Evolutionary conservation across 352 stramenopile genomes (phyloP).

Genomic region (Pythium rhizo-oryzae): DNA sequence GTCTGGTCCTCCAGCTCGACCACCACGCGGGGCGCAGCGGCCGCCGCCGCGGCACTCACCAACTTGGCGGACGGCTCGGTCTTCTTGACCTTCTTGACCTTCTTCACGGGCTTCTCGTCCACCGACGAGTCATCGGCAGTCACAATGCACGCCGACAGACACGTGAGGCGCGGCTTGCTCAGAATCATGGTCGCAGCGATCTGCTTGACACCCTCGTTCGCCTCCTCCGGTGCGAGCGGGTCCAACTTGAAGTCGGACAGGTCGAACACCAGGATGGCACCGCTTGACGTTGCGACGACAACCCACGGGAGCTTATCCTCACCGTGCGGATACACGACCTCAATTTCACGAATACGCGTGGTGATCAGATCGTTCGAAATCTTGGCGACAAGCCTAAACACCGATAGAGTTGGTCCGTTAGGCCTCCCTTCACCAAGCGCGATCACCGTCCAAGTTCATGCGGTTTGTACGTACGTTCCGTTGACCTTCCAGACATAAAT

Average conservation of each 20-base stretch:
- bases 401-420: neutral
- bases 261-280: constrained; percentile 83
- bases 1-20: constrained; percentile 57
- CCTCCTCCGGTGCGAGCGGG: constrained; percentile 45
- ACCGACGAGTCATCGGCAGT: constrained; percentile 31
- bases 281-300: constrained; percentile 75
- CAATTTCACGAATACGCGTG: constrained; percentile 71
- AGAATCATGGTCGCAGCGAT: constrained; percentile 66
- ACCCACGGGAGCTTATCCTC: constrained; percentile 64
- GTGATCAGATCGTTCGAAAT: constrained; percentile 64
- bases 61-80: constrained; percentile 19
- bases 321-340: constrained; percentile 71
- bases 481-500: constrained; percentile 84
- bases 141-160: constrained; percentile 64
- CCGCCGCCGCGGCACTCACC: constrained; percentile 27
- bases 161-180: constrained; percentile 77
- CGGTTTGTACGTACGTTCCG: constrained; percentile 52
- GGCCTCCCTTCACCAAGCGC: neutral
- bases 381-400: constrained; percentile 63
- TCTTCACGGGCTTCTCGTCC: constrained; percentile 33
- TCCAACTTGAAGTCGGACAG: constrained; percentile 65
- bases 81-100: constrained; percentile 41
- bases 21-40: constrained; percentile 57
- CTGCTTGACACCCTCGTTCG: constrained; percentile 56
- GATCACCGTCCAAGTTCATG: neutral